Conservation (phyloP, 2,329 filamentous ascomycete genomes). For the Phaeosphaeria sp. region DNA sequence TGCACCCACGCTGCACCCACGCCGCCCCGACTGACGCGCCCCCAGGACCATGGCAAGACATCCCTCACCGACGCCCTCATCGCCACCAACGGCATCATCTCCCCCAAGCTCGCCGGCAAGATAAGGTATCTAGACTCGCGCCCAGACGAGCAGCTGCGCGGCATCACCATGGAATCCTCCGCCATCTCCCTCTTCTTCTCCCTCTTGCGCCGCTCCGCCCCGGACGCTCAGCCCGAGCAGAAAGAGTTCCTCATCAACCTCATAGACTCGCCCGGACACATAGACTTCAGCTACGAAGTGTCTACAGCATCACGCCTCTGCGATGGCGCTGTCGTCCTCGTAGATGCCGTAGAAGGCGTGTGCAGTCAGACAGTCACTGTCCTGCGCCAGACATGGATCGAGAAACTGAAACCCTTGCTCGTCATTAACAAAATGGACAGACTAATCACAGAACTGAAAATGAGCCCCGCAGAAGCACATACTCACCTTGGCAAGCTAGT, state of each 20-base stretch:
- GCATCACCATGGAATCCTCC: conserved; percentile 99
- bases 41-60: conserved; percentile 94
- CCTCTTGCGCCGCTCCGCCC: conserved; percentile 76
- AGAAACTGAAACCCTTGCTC: conserved; percentile 91
- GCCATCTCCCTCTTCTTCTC: conserved; percentile 97
- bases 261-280: conserved; percentile 97
- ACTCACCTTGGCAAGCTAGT: conserved; percentile 86
- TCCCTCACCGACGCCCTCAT: conserved; percentile 95
- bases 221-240: conserved; percentile 71
- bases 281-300: conserved; percentile 98
- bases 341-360: conserved; percentile 96
- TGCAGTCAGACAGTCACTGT: conserved; percentile 99
- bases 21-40: conserved; percentile 20
- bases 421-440: conserved; percentile 99
- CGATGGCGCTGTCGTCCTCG: conserved; percentile 90
- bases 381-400: conserved; percentile 90
- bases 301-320: conserved; percentile 94
- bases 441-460: conserved; percentile 89
- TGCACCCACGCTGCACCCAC: background rate
- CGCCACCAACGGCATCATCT: conserved; percentile 99
- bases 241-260: conserved; percentile 96
- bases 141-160: conserved; percentile 92
- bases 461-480: conserved; percentile 90
- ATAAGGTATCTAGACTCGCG: conserved; percentile 96
- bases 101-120: conserved; percentile 94